A percentile compares a stretch with the other conserved stretches of the same genome.
Conservation (phyloP, 305 asterid genomes). For the Rubia balearica region DNA sequence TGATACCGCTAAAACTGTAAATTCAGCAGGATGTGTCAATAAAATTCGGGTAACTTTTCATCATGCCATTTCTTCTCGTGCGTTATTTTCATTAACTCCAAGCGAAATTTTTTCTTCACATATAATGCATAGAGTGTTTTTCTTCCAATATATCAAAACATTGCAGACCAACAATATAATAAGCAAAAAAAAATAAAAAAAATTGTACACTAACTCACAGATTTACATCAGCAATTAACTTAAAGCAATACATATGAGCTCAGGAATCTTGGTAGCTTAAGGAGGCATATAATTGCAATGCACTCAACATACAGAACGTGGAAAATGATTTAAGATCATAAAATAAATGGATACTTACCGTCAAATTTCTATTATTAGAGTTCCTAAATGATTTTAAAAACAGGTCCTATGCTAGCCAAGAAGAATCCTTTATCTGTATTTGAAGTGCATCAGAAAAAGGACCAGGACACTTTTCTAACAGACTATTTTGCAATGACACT, state of each 20-base stretch:
- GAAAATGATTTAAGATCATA: neutral
- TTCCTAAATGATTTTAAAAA: constrained; percentile 38
- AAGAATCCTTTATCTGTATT: constrained; percentile 50
- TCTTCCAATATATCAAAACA: neutral
- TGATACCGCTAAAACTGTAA: no score
- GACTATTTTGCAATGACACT: no score
- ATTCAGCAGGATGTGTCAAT: no score
- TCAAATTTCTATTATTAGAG: constrained; percentile 37
- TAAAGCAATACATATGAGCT: neutral
- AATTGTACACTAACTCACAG: neutral
- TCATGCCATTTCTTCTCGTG: no score
- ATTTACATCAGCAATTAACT: neutral
- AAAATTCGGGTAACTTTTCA: no score
- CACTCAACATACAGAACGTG: no score
- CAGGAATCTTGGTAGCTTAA: neutral
- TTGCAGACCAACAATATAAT: neutral
- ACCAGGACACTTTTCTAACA: constrained; percentile 36
- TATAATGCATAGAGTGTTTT: neutral
- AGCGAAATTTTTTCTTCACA: no score
- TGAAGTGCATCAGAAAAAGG: constrained; percentile 57
- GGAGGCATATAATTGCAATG: neutral
- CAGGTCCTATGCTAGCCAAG: constrained; percentile 59
- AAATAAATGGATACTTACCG: constrained; percentile 33
- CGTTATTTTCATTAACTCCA: no score
- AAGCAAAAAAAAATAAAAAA: neutral